A percentile compares a stretch with the other conserved stretches of the same genome.
Conservation (phyloP, 495 filamentous ascomycete genomes). For the Aspergillus bridgeri region DNA sequence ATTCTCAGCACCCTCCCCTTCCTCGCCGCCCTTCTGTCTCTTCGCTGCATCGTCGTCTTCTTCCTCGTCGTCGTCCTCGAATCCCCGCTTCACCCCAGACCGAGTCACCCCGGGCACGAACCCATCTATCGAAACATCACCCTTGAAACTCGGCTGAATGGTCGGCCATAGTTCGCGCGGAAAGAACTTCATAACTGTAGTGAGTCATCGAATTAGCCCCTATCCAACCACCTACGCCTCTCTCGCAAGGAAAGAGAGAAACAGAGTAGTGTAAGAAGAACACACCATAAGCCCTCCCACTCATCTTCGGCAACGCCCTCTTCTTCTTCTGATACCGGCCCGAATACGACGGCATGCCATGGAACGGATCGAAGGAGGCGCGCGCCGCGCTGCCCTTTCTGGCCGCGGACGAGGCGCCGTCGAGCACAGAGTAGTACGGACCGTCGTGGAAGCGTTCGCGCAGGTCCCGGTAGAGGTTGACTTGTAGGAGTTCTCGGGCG, state of each 20-base stretch:
- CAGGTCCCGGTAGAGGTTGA: constrained; percentile 45
- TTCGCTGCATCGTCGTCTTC: constrained; percentile 32
- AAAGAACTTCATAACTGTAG: constrained; percentile 52
- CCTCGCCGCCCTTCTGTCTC: constrained; percentile 31
- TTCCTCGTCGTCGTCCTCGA: constrained; percentile 48
- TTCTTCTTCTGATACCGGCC: constrained; percentile 54
- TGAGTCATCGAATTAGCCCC: neutral
- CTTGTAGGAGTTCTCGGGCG: constrained; percentile 32
- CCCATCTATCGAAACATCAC: constrained; percentile 33
- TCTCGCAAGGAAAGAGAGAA: neutral
- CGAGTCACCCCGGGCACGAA: constrained; percentile 21
- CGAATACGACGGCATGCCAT: constrained; percentile 57
- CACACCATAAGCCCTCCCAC: constrained; percentile 50
- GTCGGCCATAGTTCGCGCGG: constrained; percentile 53
- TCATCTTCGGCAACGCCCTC: constrained; percentile 46
- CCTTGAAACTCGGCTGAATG: constrained; percentile 46
- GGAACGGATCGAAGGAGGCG: constrained; percentile 53
- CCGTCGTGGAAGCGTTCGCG: constrained; percentile 54
- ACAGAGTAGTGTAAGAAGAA: neutral
- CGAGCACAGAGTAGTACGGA: constrained; percentile 55
- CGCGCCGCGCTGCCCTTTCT: constrained; percentile 39
- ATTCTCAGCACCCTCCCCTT: constrained; percentile 31
- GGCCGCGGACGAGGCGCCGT: constrained; percentile 39
- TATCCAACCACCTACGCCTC: neutral
- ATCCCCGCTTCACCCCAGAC: constrained; percentile 35